A percentile compares a stretch with the other conserved stretches of the same genome.
Conservation (phyloP, 805 yeast species). For the Nakazawaea anatomiae region DNA sequence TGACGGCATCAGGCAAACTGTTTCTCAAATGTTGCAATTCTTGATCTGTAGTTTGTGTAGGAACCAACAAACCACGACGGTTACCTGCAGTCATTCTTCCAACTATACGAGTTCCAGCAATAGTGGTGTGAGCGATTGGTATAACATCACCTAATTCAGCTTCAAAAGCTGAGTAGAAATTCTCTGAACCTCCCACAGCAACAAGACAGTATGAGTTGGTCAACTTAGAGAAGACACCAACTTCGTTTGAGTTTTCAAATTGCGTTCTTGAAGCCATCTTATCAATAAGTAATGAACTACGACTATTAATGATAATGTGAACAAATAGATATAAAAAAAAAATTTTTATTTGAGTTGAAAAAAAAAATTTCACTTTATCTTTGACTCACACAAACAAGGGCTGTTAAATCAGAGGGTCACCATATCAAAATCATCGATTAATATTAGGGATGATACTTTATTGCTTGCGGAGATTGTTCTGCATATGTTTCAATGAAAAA, state of each 20-base stretch:
- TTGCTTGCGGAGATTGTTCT: too few species aligned
- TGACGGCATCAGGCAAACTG: slow-evolving; percentile 90
- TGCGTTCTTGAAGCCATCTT: slow-evolving; percentile 11
- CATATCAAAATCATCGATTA: too few species aligned
- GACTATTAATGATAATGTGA: not conserved
- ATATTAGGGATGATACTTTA: too few species aligned
- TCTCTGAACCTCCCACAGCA: slow-evolving; percentile 91
- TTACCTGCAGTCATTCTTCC: slow-evolving; percentile 99
- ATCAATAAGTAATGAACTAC: not conserved
- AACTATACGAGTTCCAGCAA: slow-evolving; percentile 95
- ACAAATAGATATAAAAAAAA: too few species aligned
- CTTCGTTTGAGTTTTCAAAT: slow-evolving; percentile 82
- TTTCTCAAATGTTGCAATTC: slow-evolving; percentile 97
- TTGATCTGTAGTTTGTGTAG: slow-evolving; percentile 97
- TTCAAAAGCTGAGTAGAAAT: slow-evolving; percentile 87
- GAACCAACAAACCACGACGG: slow-evolving; percentile 94
- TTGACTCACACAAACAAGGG: too few species aligned
- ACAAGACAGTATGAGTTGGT: slow-evolving; percentile 96
- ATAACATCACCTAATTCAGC: slow-evolving; percentile 95
- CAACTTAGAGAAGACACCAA: slow-evolving; percentile 90
- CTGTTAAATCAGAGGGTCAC: too few species aligned
- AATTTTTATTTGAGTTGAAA: not conserved
- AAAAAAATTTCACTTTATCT: not conserved
- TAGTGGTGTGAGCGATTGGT: slow-evolving; percentile 95
- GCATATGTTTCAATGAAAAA: too few species aligned